Base-by-base conservation (phyloP, 345 rosid genomes). In the Lepidium didymum region DNA sequence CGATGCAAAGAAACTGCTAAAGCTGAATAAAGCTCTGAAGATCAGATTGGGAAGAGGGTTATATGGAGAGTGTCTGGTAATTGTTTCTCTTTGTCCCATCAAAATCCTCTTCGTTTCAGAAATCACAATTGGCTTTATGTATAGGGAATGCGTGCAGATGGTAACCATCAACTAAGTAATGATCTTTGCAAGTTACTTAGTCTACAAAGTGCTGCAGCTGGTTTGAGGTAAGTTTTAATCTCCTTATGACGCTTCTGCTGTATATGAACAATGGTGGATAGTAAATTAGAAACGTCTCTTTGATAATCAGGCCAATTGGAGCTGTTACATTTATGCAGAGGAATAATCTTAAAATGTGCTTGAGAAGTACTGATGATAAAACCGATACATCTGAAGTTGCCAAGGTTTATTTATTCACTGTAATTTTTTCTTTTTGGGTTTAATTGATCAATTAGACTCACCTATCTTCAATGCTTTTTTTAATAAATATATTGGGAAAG, bases 61-160 rank as follows among this genome's bases (percentile, higher is more conserved):
- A 63, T 88, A 90, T 80, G 98, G 97, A 78, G 91, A 90, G 61
- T 93, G 96, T 81, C 77, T 93, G 95, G 96, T 93, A 86, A 76
- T 33, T 35, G 7, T 13, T 8, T 8, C n/a, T 3, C 6, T 0
- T 12, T 8, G 4, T 25, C 54, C 31, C 40, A 75, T 44, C 35
- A 18, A 21, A 34, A 10, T 18, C 31, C 47, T 58, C 35, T 18
- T 15, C 13, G 51, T 25, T 68, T 36, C 7, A 27, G 6, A 16
- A 43, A 45, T 10, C 23, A 2, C 61, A 52, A 34, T 9, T 31
- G 13, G 57, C 35, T 74, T 21, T 42, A 63, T 7, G 4, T 4
- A 7, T 67, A 91, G 96, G 96, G 88, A 77, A 86, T 85, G 36
- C 83, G 91, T 55, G 91, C 82, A 43, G 96, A 91, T 78, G 98